phyloP scores from a whole-genome alignment of 2,329 filamentous ascomycete species.

The Colletotrichum ledebouriae region DNA sequence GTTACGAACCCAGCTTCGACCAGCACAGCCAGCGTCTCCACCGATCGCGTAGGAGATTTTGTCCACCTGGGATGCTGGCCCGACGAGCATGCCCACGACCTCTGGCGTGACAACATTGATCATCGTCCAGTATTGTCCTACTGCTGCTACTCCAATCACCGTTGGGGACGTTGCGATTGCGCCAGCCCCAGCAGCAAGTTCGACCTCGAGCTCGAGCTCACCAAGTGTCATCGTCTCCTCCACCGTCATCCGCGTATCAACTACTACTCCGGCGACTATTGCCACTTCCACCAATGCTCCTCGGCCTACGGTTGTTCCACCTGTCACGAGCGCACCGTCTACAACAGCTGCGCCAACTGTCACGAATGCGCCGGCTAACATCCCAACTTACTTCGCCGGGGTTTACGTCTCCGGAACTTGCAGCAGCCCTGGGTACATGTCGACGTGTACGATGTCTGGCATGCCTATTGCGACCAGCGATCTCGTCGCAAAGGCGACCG shows the following conservation, averaged over 20 bases:
- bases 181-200: neutral
- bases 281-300: neutral
- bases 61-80: slow-evolving; percentile 28
- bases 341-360: slow-evolving; percentile 8
- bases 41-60: slow-evolving; percentile 16
- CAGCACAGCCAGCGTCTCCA: slow-evolving; percentile 43
- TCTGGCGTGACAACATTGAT: slow-evolving; percentile 10
- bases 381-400: neutral
- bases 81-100: slow-evolving; percentile 20
- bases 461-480: slow-evolving; percentile 4
- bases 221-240: neutral
- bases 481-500: slow-evolving; percentile 7
- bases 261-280: neutral
- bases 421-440: neutral
- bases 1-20: slow-evolving; percentile 33
- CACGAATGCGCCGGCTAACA: neutral
- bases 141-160: neutral
- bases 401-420: slow-evolving; percentile 11
- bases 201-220: neutral
- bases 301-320: neutral
- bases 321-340: neutral
- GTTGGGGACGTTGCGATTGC: slow-evolving; percentile 20
- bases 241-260: neutral
- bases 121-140: slow-evolving; percentile 29
- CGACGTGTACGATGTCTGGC: slow-evolving; percentile 15